phyloP scores from a whole-genome alignment of 2,329 filamentous ascomycete species.

The Xylariales sp. region DNA sequence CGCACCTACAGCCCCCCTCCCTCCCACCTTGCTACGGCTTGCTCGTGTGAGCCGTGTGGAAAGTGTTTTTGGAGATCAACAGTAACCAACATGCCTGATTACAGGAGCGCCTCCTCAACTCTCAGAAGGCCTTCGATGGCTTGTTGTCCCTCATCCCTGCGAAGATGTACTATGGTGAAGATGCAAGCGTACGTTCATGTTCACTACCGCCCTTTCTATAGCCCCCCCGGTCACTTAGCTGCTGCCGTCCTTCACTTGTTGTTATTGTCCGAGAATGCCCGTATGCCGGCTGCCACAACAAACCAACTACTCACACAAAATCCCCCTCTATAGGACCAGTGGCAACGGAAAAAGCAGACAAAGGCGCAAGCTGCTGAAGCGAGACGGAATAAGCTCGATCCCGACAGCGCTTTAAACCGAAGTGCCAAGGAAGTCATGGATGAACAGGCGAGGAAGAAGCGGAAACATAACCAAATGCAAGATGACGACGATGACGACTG shows the following conservation, averaged over 20 bases:
- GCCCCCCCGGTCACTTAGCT: background rate
- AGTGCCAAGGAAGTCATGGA: slow-evolving; percentile 94
- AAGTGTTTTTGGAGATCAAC: slow-evolving; percentile 20
- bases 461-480: slow-evolving; percentile 68
- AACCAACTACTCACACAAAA: slow-evolving; percentile 35
- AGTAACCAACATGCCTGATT: slow-evolving; percentile 41
- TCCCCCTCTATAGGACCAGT: slow-evolving; percentile 76
- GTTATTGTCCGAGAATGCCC: background rate
- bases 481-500: slow-evolving; percentile 60
- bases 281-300: slow-evolving; percentile 22
- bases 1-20: slow-evolving; percentile 44
- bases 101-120: slow-evolving; percentile 67
- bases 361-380: slow-evolving; percentile 87
- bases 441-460: slow-evolving; percentile 79
- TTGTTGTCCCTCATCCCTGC: slow-evolving; percentile 88
- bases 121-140: slow-evolving; percentile 84
- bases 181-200: slow-evolving; percentile 74
- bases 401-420: slow-evolving; percentile 81
- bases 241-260: background rate
- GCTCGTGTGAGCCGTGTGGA: background rate
- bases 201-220: slow-evolving; percentile 3
- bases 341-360: slow-evolving; percentile 94
- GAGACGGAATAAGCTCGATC: slow-evolving; percentile 89
- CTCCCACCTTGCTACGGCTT: slow-evolving; percentile 30
- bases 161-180: slow-evolving; percentile 89